Evolutionary conservation across 1,139 yeast genomes (phyloP), one percentile per base, ranked within the genome.

Genomic region (Hansenula anomala): DNA sequence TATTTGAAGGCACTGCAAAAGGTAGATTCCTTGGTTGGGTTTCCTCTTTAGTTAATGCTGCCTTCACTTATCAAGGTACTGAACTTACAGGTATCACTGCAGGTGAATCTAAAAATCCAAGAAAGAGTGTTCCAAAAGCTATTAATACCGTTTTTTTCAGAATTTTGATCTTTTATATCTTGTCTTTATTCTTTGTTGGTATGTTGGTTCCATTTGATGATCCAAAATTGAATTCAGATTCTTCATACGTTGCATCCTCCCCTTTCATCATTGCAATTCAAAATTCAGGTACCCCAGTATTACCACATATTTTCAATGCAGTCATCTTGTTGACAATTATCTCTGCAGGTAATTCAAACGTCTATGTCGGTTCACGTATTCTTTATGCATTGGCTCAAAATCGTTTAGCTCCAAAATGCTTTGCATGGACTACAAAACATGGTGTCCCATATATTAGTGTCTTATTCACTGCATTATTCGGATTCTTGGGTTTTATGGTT

Each of bases 71-170:
- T 46, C 70, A 75, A 43, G 67, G 69, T 38, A 78, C 85, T 45
- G 95, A 85, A 61, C 71, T 79, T 46, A 78, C 82, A 27, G 90
- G 88, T 45, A 71, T 85, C 36, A 75, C 89, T 4, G 84, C 87
- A 25, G 86, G 89, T 51, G 94, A 85, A 61, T 71, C 85, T 37
- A 67, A 72, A 40, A 79, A 80, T 60, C 94, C 95, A 36, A 69
- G 80, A 52, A 74, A 73, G 49, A 73, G 85, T 24, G 78, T 85
- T 36, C 89, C 92, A 27, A 69, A 71, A 40, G 92, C 94, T 30
- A 77, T 83, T 45, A 73, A 75, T 48, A 80, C 81, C 56, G 71
- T 85, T 49, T 71, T 75, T 65, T 20, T 7, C 9, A 76, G 95
- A 62, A 81, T 85, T 51, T 62, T 80, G 50, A 64, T 84, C 38